Percentiles rank a stretch among this genome's conserved stretches.
phyloP scores from a whole-genome alignment of 345 rosid genomes.

The Draba incana region DNA sequence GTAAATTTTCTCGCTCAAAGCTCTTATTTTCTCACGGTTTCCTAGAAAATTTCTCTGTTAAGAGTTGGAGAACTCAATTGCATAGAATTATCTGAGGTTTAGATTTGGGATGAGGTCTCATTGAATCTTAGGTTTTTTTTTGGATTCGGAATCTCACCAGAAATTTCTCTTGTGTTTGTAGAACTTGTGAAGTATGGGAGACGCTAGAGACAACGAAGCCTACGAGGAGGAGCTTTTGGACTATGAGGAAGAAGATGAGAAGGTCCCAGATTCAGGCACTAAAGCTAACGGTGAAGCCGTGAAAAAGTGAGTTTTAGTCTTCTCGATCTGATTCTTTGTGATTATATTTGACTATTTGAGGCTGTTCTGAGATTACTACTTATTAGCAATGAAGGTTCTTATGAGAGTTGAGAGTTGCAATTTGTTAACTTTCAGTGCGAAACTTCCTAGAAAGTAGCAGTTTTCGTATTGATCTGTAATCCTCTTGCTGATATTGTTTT shows the following conservation, averaged over 20 bases:
- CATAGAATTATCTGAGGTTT: not conserved
- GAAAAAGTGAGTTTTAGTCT: conserved; percentile 64
- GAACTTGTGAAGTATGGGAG: conserved; percentile 66
- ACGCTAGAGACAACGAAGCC: conserved; percentile 88
- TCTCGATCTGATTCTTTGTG: not conserved
- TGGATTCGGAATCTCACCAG: conserved; percentile 18
- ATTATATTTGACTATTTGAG: not conserved
- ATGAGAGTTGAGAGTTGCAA: not conserved
- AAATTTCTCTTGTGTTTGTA: not conserved
- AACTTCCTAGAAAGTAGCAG: not conserved
- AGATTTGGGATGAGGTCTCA: not conserved
- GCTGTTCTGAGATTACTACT: not conserved
- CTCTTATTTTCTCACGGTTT: not conserved
- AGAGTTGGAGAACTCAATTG: conserved; percentile 13
- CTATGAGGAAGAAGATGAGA: conserved; percentile 96
- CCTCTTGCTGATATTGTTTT: not conserved
- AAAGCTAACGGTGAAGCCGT: conserved; percentile 88
- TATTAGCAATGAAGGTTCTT: not conserved
- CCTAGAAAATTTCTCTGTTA: not conserved
- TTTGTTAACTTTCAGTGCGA: not conserved
- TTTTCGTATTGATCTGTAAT: not conserved
- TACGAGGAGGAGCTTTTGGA: conserved; percentile 99
- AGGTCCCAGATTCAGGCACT: conserved; percentile 67
- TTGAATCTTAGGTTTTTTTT: not conserved
- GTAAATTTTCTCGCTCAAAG: conserved; percentile 28